phyloP scores from a whole-genome alignment of 2,329 filamentous ascomycete species.

The Pseudogymnoascus sp. region DNA sequence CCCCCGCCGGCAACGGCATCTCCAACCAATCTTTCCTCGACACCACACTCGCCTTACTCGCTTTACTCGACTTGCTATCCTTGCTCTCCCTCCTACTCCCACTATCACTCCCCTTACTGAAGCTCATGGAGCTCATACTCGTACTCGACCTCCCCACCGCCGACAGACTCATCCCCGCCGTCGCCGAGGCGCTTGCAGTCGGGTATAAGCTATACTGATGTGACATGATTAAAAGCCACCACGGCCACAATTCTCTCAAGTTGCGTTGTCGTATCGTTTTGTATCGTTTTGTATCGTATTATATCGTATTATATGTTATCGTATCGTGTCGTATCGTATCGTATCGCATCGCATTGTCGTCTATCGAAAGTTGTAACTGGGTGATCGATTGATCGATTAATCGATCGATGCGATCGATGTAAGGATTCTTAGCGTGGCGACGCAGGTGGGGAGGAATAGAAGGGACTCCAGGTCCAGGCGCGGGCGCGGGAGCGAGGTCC shows the following conservation, averaged over 20 bases:
- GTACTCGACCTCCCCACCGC: not conserved
- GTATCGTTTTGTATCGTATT: not conserved
- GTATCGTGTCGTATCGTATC: not conserved
- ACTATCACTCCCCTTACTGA: not conserved
- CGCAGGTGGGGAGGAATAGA: not conserved
- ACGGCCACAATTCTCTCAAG: not conserved
- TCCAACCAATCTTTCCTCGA: not conserved
- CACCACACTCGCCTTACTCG: not conserved
- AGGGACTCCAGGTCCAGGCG: not conserved
- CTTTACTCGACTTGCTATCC: not conserved
- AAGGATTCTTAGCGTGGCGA: not conserved
- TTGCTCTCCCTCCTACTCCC: not conserved
- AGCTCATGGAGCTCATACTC: not conserved
- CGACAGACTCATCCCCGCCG: not conserved
- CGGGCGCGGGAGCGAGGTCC: not conserved
- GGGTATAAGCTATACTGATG: not conserved
- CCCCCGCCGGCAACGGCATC: not conserved
- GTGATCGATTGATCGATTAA: slow-evolving; percentile 1
- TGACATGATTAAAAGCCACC: not conserved
- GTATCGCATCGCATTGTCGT: not conserved
- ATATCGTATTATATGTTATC: not conserved
- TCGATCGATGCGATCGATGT: not conserved
- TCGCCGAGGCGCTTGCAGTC: not conserved
- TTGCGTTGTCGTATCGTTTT: not conserved
- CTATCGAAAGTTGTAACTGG: not conserved